A percentile compares a stretch with the other conserved stretches of the same genome.
Evolutionary conservation across 768 basidiomycete species (phyloP).

Genomic region (Boletus vermiculosoides): DNA sequence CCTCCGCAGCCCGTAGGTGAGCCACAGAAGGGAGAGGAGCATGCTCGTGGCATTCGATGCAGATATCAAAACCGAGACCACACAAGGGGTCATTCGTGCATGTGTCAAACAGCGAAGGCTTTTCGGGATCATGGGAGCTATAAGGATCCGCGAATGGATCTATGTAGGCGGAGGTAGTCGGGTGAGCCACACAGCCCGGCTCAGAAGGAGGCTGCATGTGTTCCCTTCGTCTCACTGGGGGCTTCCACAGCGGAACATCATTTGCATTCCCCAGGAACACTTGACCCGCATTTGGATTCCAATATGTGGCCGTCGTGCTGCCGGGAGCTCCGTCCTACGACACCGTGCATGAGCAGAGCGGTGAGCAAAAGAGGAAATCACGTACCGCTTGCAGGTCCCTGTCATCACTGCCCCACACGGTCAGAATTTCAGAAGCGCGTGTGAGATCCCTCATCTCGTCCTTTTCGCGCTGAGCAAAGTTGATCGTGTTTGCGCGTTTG

Average conservation of each 20-base stretch:
- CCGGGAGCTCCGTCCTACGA: constrained; percentile 26
- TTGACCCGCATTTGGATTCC: constrained; percentile 61
- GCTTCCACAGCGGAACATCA: constrained; percentile 62
- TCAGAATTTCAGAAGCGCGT: constrained; percentile 74
- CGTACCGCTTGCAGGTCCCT: constrained; percentile 13
- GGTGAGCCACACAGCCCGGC: background rate
- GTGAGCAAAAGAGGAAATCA: background rate
- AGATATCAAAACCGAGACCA: constrained; percentile 79
- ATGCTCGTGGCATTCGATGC: constrained; percentile 83
- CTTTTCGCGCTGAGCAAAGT: constrained; percentile 80
- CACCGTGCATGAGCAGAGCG: constrained; percentile 3
- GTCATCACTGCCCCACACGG: constrained; percentile 33
- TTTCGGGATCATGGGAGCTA: constrained; percentile 12
- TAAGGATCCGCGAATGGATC: constrained; percentile 18
- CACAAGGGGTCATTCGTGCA: constrained; percentile 41
- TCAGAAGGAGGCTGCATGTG: background rate
- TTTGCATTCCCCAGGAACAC: constrained; percentile 80
- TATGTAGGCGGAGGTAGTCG: constrained; percentile 9
- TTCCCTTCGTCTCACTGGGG: constrained; percentile 18
- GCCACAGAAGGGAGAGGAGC: constrained; percentile 69
- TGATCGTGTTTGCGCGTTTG: constrained; percentile 57
- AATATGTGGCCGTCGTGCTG: constrained; percentile 41
- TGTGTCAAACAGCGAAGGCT: constrained; percentile 36
- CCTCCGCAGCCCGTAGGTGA: constrained; percentile 72
- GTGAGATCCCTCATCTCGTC: constrained; percentile 91